phyloP scores from a whole-genome alignment of 169 alveolate genomes.

The Plasmodium knowlesi region DNA sequence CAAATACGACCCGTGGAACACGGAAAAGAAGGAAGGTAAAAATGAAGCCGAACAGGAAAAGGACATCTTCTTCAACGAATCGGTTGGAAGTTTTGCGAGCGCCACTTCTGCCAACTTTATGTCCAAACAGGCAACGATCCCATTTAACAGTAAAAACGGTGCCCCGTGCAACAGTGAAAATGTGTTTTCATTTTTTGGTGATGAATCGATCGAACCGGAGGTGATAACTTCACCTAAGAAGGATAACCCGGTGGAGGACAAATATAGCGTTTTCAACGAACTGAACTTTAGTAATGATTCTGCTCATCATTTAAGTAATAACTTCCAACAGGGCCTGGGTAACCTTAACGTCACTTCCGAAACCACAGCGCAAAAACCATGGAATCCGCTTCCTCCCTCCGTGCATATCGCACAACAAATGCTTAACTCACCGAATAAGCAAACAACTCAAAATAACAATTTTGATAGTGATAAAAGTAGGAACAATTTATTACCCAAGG shows the following conservation, averaged over 20 bases:
- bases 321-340: background rate
- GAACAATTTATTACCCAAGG: background rate
- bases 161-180: conserved; percentile 14
- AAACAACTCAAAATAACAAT: background rate
- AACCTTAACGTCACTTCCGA: background rate
- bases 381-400: background rate
- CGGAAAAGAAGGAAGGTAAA: conserved; percentile 17
- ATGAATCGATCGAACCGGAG: background rate
- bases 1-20: conserved; percentile 75
- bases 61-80: conserved; percentile 5
- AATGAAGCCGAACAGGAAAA: background rate
- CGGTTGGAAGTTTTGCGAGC: no score
- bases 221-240: background rate
- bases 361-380: background rate
- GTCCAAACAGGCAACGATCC: background rate
- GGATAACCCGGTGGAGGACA: conserved; percentile 8
- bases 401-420: background rate
- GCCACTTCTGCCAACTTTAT: background rate
- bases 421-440: background rate
- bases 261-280: conserved; percentile 67
- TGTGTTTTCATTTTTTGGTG: conserved; percentile 32
- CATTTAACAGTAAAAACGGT: background rate
- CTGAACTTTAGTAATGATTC: background rate
- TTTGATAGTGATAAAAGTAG: conserved; percentile 12
- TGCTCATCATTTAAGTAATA: background rate